Base-by-base conservation (phyloP, 306 rosid species). In the Fagus sylvatica region DNA sequence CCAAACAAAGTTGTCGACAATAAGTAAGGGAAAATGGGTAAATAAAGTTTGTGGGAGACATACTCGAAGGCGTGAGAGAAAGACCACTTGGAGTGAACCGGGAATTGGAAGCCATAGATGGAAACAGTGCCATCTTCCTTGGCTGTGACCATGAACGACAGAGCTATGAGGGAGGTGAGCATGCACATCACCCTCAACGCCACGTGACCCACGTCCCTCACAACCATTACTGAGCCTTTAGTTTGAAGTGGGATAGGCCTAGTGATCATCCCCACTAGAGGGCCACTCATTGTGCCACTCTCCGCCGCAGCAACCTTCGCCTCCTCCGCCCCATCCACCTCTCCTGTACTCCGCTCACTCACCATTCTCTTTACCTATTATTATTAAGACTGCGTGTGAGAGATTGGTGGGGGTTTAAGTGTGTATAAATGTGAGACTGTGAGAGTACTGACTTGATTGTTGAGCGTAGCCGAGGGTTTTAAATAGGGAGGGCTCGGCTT, bases 11-110 rank as follows among this genome's bases (percentile, higher is more conserved):
- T 13, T 15, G 70, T 41, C 37, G 55, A 19, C 1, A 8, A 43
- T 12, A 9, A 48, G 9, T 64, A 34, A 72, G 16, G 13, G 48
- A 48, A 77, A 69, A 67, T 7, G 37, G 69, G 66, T 66, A 76
- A 76, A 62, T 32, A 7, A 9, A 5, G 3, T 36, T 57, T 11
- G 28, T 19, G 74, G 42, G 79, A 73, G 71, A 43, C 89, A 84
- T 85, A 94, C 97, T 84, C 88, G 75, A 87, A 91, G 1, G 97
- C 88, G 53, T 86, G 79, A 15, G 98, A 80, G 76, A 88, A 88
- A 32, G 97, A 89, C 98, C 98, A 95, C 71, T 89, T 89, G 69
- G 98, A 91, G 66, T 81, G 83, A 71, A 95, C 74, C 12, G 97
- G 92, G 1, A 92, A 82, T 15, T 57, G 70, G 75, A 92, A 87